Evolutionary conservation across 2,329 filamentous ascomycete species (phyloP).

Genomic region (Truncatella angustata): DNA sequence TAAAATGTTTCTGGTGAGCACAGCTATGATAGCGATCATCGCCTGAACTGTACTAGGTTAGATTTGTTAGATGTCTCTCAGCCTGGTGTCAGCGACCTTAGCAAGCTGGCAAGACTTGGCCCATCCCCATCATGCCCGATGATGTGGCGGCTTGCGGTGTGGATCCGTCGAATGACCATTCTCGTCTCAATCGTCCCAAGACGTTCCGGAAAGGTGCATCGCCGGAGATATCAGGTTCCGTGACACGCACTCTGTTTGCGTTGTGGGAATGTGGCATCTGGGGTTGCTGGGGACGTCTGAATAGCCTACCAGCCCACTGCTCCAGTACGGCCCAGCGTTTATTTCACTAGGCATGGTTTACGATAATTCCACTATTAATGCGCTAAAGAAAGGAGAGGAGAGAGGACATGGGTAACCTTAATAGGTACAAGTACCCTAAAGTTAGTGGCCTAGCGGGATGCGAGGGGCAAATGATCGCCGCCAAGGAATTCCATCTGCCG

Average conservation of each 20-base stretch:
- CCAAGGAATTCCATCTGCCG: conserved; percentile 3
- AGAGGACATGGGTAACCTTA: conserved; percentile 1
- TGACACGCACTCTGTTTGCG: not conserved
- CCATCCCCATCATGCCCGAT: too few species aligned
- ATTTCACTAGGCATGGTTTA: not conserved
- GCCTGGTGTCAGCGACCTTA: too few species aligned
- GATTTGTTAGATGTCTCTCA: too few species aligned
- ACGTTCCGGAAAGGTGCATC: not conserved
- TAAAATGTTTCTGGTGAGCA: too few species aligned
- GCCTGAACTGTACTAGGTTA: too few species aligned
- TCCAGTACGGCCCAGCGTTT: not conserved
- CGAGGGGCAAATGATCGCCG: conserved; percentile 2
- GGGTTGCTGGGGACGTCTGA: not conserved
- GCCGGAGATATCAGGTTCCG: not conserved
- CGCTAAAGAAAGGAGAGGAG: not conserved
- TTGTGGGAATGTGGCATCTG: not conserved
- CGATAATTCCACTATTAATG: conserved; percentile 1
- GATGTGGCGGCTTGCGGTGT: not conserved
- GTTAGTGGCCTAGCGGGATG: not conserved
- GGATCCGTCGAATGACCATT: not conserved
- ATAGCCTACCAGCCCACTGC: conserved; percentile 3
- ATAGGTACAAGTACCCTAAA: not conserved
- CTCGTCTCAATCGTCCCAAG: not conserved
- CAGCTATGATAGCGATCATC: too few species aligned
- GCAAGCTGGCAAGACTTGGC: too few species aligned